A percentile compares a stretch with the other conserved stretches of the same genome.
Evolutionary conservation across 2,329 filamentous ascomycete genomes (phyloP).

Genomic region (Aspergillus sp.): DNA sequence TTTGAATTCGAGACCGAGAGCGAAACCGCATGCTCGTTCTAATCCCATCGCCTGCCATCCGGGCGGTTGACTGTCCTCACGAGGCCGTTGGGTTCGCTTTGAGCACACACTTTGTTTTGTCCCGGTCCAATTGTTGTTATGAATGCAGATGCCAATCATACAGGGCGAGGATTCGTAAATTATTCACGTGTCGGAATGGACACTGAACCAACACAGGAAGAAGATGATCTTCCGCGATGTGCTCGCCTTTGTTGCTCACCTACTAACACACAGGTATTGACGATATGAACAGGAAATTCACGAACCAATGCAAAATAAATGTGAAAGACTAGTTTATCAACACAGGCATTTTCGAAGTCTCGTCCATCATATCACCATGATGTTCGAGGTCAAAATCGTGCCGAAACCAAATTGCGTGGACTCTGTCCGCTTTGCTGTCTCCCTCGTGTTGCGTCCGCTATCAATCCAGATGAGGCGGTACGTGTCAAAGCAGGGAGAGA

Average conservation of each 20-base stretch:
- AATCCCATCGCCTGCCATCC: constrained; percentile 39
- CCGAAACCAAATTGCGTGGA: constrained; percentile 36
- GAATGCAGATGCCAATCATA: neutral
- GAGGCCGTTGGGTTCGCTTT: constrained; percentile 46
- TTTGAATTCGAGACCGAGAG: constrained; percentile 44
- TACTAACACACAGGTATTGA: too few species aligned
- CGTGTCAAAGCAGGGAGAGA: constrained; percentile 47
- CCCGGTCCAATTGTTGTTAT: neutral
- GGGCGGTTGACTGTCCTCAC: constrained; percentile 18
- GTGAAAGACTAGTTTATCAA: neutral
- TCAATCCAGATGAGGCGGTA: constrained; percentile 33
- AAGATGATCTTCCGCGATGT: constrained; percentile 12
- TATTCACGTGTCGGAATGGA: neutral
- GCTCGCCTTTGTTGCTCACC: neutral
- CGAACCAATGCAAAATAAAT: neutral
- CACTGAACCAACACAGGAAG: too few species aligned
- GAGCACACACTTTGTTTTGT: constrained; percentile 38
- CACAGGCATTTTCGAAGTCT: constrained; percentile 46
- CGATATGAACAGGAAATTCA: neutral
- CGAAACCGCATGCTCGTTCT: constrained; percentile 39
- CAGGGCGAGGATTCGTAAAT: neutral
- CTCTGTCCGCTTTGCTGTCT: constrained; percentile 28
- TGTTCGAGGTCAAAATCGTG: constrained; percentile 47
- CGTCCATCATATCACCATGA: constrained; percentile 40
- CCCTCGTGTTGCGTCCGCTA: constrained; percentile 45